Conservation (phyloP, 331 rosid species). For the Cydonia oblonga region DNA sequence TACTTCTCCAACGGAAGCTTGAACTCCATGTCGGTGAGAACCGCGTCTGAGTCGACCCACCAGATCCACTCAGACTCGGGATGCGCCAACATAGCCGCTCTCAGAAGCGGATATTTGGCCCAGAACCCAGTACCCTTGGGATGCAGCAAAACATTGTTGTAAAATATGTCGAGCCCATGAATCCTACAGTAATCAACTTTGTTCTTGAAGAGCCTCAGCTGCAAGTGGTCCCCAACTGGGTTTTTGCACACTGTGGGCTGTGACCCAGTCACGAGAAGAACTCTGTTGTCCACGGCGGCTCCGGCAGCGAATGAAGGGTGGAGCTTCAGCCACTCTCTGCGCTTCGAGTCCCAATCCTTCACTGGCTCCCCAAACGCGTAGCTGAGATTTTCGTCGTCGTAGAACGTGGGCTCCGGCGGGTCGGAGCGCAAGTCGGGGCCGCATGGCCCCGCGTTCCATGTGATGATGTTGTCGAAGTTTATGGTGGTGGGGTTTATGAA, state of each 20-base stretch:
- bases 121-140: slow-evolving; percentile 57
- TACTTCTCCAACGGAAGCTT: slow-evolving; percentile 50
- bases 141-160: slow-evolving; percentile 32
- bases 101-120: slow-evolving; percentile 78
- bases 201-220: slow-evolving; percentile 36
- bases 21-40: slow-evolving; percentile 85
- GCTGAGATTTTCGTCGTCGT: slow-evolving; percentile 21
- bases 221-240: slow-evolving; percentile 28
- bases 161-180: slow-evolving; percentile 24
- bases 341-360: slow-evolving; percentile 27
- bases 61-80: slow-evolving; percentile 94
- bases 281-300: neutral
- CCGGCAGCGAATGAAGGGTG: slow-evolving; percentile 14
- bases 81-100: slow-evolving; percentile 81
- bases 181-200: slow-evolving; percentile 38
- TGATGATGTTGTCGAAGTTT: neutral
- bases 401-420: slow-evolving; percentile 24
- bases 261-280: slow-evolving; percentile 27
- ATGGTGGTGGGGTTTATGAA: neutral
- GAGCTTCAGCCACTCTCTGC: slow-evolving; percentile 24
- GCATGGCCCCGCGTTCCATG: neutral
- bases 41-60: slow-evolving; percentile 95
- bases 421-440: neutral
- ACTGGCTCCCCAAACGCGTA: slow-evolving; percentile 20
- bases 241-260: slow-evolving; percentile 27